Base-by-base conservation (phyloP, 2,329 filamentous ascomycete species). In the Microsporum canis region DNA sequence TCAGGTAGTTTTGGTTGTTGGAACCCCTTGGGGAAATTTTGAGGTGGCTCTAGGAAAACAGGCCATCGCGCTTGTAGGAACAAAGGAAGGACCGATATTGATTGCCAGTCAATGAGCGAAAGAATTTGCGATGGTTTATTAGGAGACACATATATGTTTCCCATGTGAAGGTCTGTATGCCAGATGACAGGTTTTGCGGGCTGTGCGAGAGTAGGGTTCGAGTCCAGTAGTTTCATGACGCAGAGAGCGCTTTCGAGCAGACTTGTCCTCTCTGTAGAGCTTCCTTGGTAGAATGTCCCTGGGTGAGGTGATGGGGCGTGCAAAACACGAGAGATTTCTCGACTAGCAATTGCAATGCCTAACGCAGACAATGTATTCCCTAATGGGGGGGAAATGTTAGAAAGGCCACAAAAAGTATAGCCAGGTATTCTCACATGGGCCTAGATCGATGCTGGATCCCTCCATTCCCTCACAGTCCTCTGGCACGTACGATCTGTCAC, bases 61-160 rank as follows among this genome's bases (percentile, higher is more conserved):
- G 38, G 57, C 58, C 58, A 60, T 45, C 63, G 65, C 0, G 65
- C 66, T 64, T 67, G 66, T 34, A 68, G 65, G 23, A 69, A 66
- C 27, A 70, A 62, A 41, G 66, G 70, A 0, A 53, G 68, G 17
- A 66, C 65, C 65, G 71, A 76, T 17, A 61, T 65, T n/a, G 70
- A 69, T 65, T 77, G 72, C 74, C 75, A 78, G 66, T 78, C 74
- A 61, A 78, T 77, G 4, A 78, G 59, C 69, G 47, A 64, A 64
- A 57, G 65, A 63, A 49, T 70, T 62, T 34, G 72, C 38, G 39
- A 45, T 2, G 10, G 14, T 1, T 59, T n/a, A 27, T 58, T n/a
- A 1, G 29, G 31, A 17, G 57, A 39, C 1, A 76, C 69, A 62
- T 77, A 77, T 34, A 78, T 67, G 62, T 77, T 78, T 2, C 68